Base-by-base conservation (phyloP, 352 stramenopile genomes). In the Phytophthora podocarpi region DNA sequence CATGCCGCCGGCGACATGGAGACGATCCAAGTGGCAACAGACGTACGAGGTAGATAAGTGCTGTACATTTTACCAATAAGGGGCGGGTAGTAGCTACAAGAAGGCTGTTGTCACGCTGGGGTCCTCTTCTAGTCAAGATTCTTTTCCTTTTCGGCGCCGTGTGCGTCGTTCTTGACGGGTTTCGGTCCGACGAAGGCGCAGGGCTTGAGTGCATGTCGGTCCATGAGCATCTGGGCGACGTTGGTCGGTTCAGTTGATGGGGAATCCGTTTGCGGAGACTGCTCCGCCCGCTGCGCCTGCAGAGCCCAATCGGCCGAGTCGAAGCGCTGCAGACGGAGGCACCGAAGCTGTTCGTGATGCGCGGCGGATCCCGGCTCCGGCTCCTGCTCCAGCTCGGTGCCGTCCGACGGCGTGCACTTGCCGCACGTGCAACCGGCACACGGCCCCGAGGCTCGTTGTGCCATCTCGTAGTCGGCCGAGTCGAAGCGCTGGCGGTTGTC, bases 251-350 rank as follows among this genome's bases (percentile, higher is more conserved):
- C 40, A 4, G 56, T 58, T 31, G 45, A 47, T 7, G 23, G 20
- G 12, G 18, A 24, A 8, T 63, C 54, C 11, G 50, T 54, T 36
- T 54, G 57, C 8, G 37, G 54, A 28, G 5, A 11, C 16, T 47
- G 43, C 46, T 67, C 60, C 15, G 50, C 11, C 5, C 57, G 45
- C 48, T 78, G 70, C 16, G 31, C 34, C 28, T 89, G 57, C 68
- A 90, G 66, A 11, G 70, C 75, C 80, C 80, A 91, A 32, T 91
- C 82, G 45, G 80, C 82, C 43, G 82, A 91, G 65, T 91, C 82
- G 49, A 91, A 91, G 21, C 82, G 78, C 53, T 91, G 82, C 21
- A 90, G 36, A 3, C 76, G 75, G 13, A 87, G 70, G 60, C 78
- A 80, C 4, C 62, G 72, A 18, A 91, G 72, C 24, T 78, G 68